phyloP scores from a whole-genome alignment of 768 basidiomycete species.

The Nevesoporus exiguus region DNA sequence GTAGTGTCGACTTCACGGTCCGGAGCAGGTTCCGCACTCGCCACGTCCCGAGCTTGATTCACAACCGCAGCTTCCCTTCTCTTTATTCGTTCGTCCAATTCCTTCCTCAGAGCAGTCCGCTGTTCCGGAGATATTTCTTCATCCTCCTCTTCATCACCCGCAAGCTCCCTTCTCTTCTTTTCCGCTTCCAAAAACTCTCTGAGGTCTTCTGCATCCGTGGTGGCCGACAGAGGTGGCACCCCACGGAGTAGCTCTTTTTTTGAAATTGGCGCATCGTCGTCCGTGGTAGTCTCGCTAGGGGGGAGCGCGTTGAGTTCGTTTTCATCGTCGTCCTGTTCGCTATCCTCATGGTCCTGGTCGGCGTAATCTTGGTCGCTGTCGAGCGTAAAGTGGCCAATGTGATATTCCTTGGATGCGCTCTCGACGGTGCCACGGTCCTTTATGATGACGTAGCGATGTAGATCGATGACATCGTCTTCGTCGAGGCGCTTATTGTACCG shows the following conservation, averaged over 20 bases:
- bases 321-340: conserved; percentile 47
- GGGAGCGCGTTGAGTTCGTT: conserved; percentile 60
- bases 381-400: conserved; percentile 53
- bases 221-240: conserved; percentile 43
- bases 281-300: conserved; percentile 23
- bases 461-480: conserved; percentile 78
- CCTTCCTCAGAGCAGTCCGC: conserved; percentile 13
- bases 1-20: conserved; percentile 15
- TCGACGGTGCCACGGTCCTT: conserved; percentile 70
- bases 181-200: conserved; percentile 68
- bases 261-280: conserved; percentile 28
- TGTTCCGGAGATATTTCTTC: conserved; percentile 23
- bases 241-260: conserved; percentile 33
- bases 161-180: conserved; percentile 42
- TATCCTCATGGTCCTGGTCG: conserved; percentile 45
- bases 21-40: neutral
- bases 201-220: conserved; percentile 60
- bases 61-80: conserved; percentile 7
- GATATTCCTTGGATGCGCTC: conserved; percentile 35
- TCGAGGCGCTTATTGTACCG: conserved; percentile 64
- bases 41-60: conserved; percentile 5
- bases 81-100: conserved; percentile 11
- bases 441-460: conserved; percentile 56
- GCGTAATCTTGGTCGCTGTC: conserved; percentile 38
- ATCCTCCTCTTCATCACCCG: conserved; percentile 27